phyloP scores from a whole-genome alignment of 768 basidiomycete species.

The Flagelloscypha sp. region DNA sequence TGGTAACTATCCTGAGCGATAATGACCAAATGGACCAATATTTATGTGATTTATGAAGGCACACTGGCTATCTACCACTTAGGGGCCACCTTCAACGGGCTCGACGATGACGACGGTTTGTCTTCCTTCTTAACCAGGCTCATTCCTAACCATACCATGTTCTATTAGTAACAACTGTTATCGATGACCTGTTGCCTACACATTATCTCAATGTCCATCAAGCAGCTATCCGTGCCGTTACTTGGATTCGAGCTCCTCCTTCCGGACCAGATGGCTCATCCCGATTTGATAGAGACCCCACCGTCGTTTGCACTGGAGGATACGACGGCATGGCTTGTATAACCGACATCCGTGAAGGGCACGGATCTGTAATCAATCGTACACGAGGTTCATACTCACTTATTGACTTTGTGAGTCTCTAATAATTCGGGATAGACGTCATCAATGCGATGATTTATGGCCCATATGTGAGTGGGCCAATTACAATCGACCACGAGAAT shows the following conservation, averaged over 20 bases:
- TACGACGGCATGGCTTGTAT: constrained; percentile 74
- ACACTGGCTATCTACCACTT: constrained; percentile 53
- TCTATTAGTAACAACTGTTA: constrained; percentile 20
- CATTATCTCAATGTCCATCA: constrained; percentile 72
- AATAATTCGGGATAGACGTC: constrained; percentile 42
- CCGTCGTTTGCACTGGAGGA: constrained; percentile 66
- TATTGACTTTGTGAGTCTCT: background rate
- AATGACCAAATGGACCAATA: background rate
- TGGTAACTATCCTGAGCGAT: constrained; percentile 37
- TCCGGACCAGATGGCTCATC: constrained; percentile 37
- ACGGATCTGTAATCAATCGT: constrained; percentile 62
- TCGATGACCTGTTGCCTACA: constrained; percentile 52
- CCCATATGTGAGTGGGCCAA: constrained; percentile 55
- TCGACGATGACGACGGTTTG: constrained; percentile 14
- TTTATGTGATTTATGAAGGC: constrained; percentile 24
- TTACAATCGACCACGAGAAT: constrained; percentile 81
- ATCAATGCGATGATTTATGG: constrained; percentile 63
- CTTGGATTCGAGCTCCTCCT: constrained; percentile 68
- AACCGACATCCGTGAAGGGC: constrained; percentile 68
- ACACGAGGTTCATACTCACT: constrained; percentile 49
- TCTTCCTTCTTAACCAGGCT: background rate
- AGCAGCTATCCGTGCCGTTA: constrained; percentile 66
- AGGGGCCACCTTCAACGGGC: constrained; percentile 30
- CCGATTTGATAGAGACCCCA: constrained; percentile 50
- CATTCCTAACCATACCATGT: background rate